A percentile compares a stretch with the other conserved stretches of the same genome.
Evolutionary conservation across 1,284 basidiomycete genomes (phyloP).

Genomic region (Melampsora americana): DNA sequence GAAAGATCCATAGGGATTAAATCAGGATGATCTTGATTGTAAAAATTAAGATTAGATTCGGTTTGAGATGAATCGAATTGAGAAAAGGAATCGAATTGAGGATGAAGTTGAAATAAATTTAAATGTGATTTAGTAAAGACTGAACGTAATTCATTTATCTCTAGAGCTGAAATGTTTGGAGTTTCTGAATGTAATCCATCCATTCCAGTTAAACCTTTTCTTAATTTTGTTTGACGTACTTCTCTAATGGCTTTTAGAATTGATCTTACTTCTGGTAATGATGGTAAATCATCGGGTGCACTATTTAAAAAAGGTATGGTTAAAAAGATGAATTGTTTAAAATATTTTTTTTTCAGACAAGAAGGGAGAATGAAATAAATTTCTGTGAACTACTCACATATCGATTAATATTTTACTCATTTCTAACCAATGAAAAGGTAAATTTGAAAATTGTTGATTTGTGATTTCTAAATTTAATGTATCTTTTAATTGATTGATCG

Average conservation of each 20-base stretch:
- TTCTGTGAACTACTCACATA: background rate
- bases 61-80: background rate
- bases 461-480: background rate
- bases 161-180: background rate
- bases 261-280: background rate
- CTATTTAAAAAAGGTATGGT: background rate
- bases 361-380: background rate
- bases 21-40: background rate
- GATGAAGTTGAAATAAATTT: background rate
- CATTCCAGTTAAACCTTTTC: background rate
- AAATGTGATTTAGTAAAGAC: background rate
- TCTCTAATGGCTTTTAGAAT: background rate
- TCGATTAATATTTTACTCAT: background rate
- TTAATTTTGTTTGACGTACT: constrained; percentile 7
- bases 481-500: background rate
- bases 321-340: too few species aligned
- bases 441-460: background rate
- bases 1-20: background rate
- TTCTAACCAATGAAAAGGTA: constrained; percentile 8
- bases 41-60: background rate
- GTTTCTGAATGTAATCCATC: constrained; percentile 6
- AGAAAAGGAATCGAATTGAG: background rate
- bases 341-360: too few species aligned
- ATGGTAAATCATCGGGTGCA: constrained; percentile 7
- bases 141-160: background rate